A percentile compares a stretch with the other conserved stretches of the same genome.
Conservation (phyloP, 768 basidiomycete genomes). For the Leccinum boreale region DNA sequence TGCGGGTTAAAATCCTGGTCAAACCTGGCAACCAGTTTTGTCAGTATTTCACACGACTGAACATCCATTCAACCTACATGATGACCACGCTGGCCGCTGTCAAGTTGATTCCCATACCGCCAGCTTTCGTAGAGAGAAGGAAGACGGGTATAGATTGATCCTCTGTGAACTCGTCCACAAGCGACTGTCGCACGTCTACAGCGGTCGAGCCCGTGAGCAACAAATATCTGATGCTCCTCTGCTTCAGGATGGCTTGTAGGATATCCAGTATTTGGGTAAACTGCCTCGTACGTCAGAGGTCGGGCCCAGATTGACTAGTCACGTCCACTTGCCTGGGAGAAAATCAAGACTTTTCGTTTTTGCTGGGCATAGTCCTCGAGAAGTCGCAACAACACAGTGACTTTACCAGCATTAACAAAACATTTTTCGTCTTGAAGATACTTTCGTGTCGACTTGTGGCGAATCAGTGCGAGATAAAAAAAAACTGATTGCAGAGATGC, state of each 20-base stretch:
- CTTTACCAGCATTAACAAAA: conserved; percentile 87
- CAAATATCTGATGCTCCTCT: conserved; percentile 69
- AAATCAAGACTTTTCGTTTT: conserved; percentile 83
- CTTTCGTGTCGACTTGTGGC: conserved; percentile 60
- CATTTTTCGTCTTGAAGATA: conserved; percentile 71
- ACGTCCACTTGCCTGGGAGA: conserved; percentile 72
- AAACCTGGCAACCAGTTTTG: conserved; percentile 52
- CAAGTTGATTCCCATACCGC: conserved; percentile 95
- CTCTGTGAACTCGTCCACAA: conserved; percentile 92
- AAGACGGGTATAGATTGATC: conserved; percentile 86
- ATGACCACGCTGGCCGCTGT: conserved; percentile 95
- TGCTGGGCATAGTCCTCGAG: conserved; percentile 64
- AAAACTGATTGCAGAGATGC: not conserved
- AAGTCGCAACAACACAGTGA: conserved; percentile 67
- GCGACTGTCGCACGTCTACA: conserved; percentile 87
- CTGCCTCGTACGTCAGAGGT: conserved; percentile 37
- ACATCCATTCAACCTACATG: conserved; percentile 49
- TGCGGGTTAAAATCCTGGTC: conserved; percentile 98
- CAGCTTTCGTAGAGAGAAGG: conserved; percentile 88
- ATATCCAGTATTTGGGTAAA: conserved; percentile 97
- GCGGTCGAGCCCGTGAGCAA: conserved; percentile 90
- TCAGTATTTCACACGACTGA: not conserved
- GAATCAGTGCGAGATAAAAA: conserved; percentile 4
- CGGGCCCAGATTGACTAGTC: not conserved
- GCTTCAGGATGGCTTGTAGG: conserved; percentile 75